Conservation (phyloP, 2,329 filamentous ascomycete genomes). For the Arthrinium puccinioides region DNA sequence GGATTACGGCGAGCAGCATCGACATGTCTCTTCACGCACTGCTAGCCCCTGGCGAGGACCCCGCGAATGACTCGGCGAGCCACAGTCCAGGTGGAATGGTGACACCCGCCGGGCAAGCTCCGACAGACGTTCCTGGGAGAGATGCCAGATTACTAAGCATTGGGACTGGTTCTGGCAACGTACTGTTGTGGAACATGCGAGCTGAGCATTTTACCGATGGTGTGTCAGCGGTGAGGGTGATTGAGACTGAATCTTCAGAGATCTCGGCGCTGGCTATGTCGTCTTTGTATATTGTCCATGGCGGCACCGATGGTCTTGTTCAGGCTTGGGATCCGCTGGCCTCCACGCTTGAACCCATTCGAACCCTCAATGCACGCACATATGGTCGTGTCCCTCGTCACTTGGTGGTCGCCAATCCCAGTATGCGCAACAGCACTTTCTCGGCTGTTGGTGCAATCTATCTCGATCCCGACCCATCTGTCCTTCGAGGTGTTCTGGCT, state of each 20-base stretch:
- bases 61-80: constrained; percentile 51
- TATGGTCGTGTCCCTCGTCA: constrained; percentile 76
- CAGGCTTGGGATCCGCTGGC: constrained; percentile 96
- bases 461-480: constrained; percentile 80
- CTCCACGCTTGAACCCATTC: constrained; percentile 68
- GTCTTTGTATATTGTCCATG: constrained; percentile 82
- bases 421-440: constrained; percentile 64
- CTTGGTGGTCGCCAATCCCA: constrained; percentile 43
- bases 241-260: constrained; percentile 85
- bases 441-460: constrained; percentile 77
- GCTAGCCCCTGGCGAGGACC: constrained; percentile 71
- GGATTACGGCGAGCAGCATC: constrained; percentile 63
- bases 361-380: constrained; percentile 81
- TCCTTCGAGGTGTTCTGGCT: constrained; percentile 78
- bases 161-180: constrained; percentile 70
- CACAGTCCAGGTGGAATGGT: constrained; percentile 39
- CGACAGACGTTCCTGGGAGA: constrained; percentile 70
- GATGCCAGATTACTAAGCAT: constrained; percentile 73
- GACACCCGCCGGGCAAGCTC: constrained; percentile 32
- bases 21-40: constrained; percentile 70
- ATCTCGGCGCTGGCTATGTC: constrained; percentile 78
- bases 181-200: constrained; percentile 81
- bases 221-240: constrained; percentile 67
- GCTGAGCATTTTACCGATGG: constrained; percentile 51
- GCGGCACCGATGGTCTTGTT: constrained; percentile 88